Evolutionary conservation across 2,329 filamentous ascomycete genomes (phyloP), one percentile per base, ranked within the genome.

Genomic region (Clathrospora elynae): DNA sequence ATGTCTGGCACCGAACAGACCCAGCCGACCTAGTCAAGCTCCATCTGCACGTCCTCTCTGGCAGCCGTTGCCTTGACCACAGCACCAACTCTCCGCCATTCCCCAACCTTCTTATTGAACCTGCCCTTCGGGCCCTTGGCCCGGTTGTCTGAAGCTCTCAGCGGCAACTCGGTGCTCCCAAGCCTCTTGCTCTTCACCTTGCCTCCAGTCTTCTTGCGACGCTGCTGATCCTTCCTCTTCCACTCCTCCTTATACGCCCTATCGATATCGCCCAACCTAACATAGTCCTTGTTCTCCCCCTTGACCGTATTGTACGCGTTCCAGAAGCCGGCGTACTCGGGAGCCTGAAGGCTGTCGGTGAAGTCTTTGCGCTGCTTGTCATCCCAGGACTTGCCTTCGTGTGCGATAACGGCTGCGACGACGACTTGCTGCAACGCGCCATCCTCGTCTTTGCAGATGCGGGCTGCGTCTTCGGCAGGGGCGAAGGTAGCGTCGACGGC

Each of bases 401-500:
- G 37, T 2, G 10, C 29, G 14, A 37, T n/a, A 5, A 36, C 29
- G 7, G 33, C 33, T 6, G 33, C 37, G 9, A 34, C 23, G 23
- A 46, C 28, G 4, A 37, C 13, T 36, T 46, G 37, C 18, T 42
- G 43, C 19, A 46, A 20, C 1, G 17, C 5, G 14, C 37, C 38
- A 18, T 42, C 33, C 24, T 37, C 33, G 19, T 46, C 37, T 36
- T 33, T 37, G 19, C 37, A 46, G 32, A 46, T 37, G 7, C 37
- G 37, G 4, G 17, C 12, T 3, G 14, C 25, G 9, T 18, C 19
- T 4, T 18, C 37, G 1, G 18, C 1, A 0, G 42, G 36, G 10
- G 36, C 20, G 4, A 46, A 46, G 2, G 33, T 28, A 8, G 37
- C 26, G 10, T 34, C 26, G 36, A 42, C 24, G 20, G 16, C 12